These are phyloP conservation scores for Fusarium subglutinans DNA, from an alignment of 2,329 filamentous ascomycete genomes.

Conservation along the genomic window DNA sequence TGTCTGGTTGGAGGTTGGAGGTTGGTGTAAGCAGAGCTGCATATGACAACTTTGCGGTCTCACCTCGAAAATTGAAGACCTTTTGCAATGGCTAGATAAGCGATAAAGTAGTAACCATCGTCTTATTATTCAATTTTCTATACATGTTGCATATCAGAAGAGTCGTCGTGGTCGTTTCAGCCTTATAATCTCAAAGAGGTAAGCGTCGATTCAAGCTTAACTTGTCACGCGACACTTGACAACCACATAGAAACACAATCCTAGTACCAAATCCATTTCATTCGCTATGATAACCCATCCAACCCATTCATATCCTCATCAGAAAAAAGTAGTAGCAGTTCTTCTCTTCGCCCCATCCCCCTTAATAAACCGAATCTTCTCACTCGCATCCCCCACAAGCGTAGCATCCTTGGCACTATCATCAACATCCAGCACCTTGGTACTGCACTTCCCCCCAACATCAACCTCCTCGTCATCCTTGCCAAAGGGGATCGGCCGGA, in stretches of 20 bases:
- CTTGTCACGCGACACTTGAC: not conserved
- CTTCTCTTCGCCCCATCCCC: conserved; percentile 33
- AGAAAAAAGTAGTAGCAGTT: conserved; percentile 10
- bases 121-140: accelerated
- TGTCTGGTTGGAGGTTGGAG: too few relatives aligned
- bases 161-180: not conserved
- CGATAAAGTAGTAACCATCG: accelerated
- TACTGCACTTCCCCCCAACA: conserved; percentile 40
- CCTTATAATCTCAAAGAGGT: not conserved
- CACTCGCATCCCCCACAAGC: conserved; percentile 46
- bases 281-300: not conserved
- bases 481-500: conserved; percentile 50
- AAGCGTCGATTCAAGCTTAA: conserved; percentile 5
- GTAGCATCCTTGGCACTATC: conserved; percentile 58
- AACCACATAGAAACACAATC: not conserved
- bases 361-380: conserved; percentile 50
- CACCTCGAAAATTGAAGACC: not conserved
- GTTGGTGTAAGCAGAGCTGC: not conserved
- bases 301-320: not conserved
- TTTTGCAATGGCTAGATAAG: too few relatives aligned
- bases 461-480: conserved; percentile 37
- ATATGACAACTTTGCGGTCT: not conserved
- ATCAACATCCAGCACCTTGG: conserved; percentile 54
- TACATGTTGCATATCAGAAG: accelerated
- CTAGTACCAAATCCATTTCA: not conserved